phyloP scores from a whole-genome alignment of 78 protist species.

The Emiliania huxleyi region DNA sequence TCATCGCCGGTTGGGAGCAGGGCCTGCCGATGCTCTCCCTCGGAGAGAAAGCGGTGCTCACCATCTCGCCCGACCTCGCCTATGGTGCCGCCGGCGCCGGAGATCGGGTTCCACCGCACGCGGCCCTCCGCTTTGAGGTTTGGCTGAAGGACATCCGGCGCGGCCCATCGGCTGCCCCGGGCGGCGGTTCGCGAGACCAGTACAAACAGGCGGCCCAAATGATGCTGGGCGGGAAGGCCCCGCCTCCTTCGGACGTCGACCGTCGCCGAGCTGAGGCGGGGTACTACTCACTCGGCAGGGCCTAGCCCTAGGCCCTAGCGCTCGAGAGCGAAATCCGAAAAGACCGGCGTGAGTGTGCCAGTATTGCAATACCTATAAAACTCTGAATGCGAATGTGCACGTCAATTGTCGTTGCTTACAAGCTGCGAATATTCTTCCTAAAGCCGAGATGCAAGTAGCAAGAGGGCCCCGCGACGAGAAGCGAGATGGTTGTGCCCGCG shows the following conservation, averaged over 20 bases:
- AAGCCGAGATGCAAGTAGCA: too few species aligned
- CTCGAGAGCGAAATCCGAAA: too few species aligned
- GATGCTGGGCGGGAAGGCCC: not conserved
- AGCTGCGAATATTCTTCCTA: too few species aligned
- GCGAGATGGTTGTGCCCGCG: too few species aligned
- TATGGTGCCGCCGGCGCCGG: slow-evolving; percentile 37
- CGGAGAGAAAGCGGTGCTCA: slow-evolving; percentile 41
- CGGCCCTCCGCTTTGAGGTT: slow-evolving; percentile 12
- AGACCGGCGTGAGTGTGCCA: too few species aligned
- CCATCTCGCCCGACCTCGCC: not conserved
- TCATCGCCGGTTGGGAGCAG: slow-evolving; percentile 29
- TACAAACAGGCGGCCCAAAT: not conserved
- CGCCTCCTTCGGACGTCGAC: not conserved
- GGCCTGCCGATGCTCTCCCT: not conserved
- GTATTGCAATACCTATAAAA: too few species aligned
- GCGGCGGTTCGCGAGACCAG: not conserved
- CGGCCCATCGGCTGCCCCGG: not conserved
- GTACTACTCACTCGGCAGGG: not conserved
- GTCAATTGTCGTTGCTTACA: too few species aligned
- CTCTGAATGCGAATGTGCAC: too few species aligned
- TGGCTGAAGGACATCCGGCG: not conserved
- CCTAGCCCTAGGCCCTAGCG: too few species aligned
- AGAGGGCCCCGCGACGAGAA: too few species aligned
- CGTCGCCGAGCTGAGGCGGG: not conserved
- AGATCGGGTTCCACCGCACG: slow-evolving; percentile 19